A percentile compares a stretch with the other conserved stretches of the same genome.
Conservation (phyloP, 257 asterid genomes). For the Ilex aquifolium region DNA sequence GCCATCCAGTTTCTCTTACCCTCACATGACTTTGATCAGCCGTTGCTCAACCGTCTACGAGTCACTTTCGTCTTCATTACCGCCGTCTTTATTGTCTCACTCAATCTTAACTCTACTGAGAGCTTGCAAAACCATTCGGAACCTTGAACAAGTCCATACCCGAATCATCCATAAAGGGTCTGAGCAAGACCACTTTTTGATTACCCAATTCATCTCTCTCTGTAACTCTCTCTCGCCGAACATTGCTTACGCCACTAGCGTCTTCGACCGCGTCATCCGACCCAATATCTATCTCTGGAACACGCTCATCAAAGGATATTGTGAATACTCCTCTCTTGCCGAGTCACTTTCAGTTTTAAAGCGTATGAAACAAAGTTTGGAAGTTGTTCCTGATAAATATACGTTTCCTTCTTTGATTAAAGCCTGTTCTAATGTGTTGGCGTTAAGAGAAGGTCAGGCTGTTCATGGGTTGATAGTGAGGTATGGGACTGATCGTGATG, state of each 20-base stretch:
- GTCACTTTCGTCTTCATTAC: not conserved
- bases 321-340: constrained; percentile 27
- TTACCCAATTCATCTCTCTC: constrained; percentile 45
- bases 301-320: constrained; percentile 42
- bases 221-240: constrained; percentile 30
- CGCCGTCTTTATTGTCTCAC: constrained; percentile 16
- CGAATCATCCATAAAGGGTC: constrained; percentile 51
- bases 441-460: constrained; percentile 52
- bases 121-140: constrained; percentile 36
- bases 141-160: constrained; percentile 44
- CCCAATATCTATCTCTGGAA: constrained; percentile 69
- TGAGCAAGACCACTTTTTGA: constrained; percentile 51
- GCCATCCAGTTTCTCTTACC: too few relatives aligned
- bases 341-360: constrained; percentile 34
- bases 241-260: constrained; percentile 33
- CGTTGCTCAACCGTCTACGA: not conserved
- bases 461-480: constrained; percentile 50
- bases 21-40: constrained; percentile 1
- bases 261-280: constrained; percentile 36
- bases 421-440: constrained; percentile 36
- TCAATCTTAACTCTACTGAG: constrained; percentile 23
- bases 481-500: constrained; percentile 47
- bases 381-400: constrained; percentile 46
- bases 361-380: constrained; percentile 29
- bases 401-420: constrained; percentile 58